Evolutionary conservation across 148 eudicot genomes (phyloP), one percentile per base, ranked within the genome.

Genomic region (Arctostaphylos glauca): DNA sequence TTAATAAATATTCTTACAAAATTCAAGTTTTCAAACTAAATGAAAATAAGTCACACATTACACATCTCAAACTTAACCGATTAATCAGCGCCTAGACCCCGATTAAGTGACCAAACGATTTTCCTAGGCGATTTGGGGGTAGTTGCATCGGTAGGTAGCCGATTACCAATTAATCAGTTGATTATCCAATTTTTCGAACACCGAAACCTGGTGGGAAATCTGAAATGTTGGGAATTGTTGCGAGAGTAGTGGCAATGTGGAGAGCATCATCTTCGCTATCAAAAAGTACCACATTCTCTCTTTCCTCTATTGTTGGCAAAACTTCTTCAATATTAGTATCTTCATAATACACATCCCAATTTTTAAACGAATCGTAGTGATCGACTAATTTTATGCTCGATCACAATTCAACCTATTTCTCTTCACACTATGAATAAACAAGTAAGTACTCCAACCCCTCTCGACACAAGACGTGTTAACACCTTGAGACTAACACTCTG

Each of bases 391-490:
- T 44, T 86, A 73, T 1, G 82, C 86, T 3, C 77, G 50, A 6
- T 48, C n/a, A 0, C 31, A n/a, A 59, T 81, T 84, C 0, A 86
- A 47, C 12, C 55, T 4, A 4, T 83, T 86, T 75, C 77, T 81
- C 9, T 84, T 78, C 0, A 60, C 50, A 46, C 62, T 86, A 9
- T 78, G 72, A 15, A 78, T 81, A 6, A 21, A 73, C 0, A 76
- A 52, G n/a, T 84, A 81, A 9, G 83, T 84, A 13, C 83, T 75
- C 83, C 73, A 81, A 5, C 43, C 54, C 50, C 84, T 81, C 64
- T 84, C 38, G 0, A 52, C n/a, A 6, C 80, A 86, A 0, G 81
- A 78, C 2, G 48, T 74, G 3, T 70, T 64, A 8, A 81, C 75
- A 5, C 77, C 79, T 18, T 81, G 77, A 0, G 86, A 84, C 3